phyloP scores from a whole-genome alignment of 2,329 filamentous ascomycete genomes.

The Colletotrichum lini region DNA sequence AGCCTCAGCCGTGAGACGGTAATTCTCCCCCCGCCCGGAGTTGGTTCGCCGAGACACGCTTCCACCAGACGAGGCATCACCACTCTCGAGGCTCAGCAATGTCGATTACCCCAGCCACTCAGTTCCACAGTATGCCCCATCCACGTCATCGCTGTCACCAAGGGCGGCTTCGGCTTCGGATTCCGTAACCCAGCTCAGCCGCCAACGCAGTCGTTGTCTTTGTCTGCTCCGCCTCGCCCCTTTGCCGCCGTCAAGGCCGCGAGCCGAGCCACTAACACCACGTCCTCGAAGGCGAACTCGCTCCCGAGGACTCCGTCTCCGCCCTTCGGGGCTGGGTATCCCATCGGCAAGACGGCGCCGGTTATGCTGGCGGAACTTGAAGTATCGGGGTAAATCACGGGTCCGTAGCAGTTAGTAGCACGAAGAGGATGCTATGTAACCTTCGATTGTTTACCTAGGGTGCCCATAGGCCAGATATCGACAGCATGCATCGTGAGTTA shows the following conservation, averaged over 20 bases:
- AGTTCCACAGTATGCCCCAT: slow-evolving; percentile 46
- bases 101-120: background rate
- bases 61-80: background rate
- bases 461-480: too few relatives aligned
- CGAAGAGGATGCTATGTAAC: too few relatives aligned
- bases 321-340: slow-evolving; percentile 50
- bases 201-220: slow-evolving; percentile 56
- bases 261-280: slow-evolving; percentile 14
- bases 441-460: too few relatives aligned
- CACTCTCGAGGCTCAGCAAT: background rate
- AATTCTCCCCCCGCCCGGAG: background rate
- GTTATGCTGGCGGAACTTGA: slow-evolving; percentile 50
- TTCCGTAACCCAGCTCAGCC: slow-evolving; percentile 50
- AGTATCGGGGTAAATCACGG: too few relatives aligned
- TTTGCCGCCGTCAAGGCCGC: slow-evolving; percentile 11
- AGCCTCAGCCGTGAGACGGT: background rate
- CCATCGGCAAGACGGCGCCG: slow-evolving; percentile 52
- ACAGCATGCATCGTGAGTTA: too few relatives aligned
- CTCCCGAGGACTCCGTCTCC: slow-evolving; percentile 24
- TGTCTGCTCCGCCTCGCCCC: slow-evolving; percentile 49
- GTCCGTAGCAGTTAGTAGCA: too few relatives aligned
- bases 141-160: slow-evolving; percentile 53
- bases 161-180: slow-evolving; percentile 50
- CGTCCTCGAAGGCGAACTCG: slow-evolving; percentile 40
- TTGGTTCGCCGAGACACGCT: background rate